Evolutionary conservation across 768 basidiomycete genomes (phyloP).

Genomic region (Boletus subparvulus): DNA sequence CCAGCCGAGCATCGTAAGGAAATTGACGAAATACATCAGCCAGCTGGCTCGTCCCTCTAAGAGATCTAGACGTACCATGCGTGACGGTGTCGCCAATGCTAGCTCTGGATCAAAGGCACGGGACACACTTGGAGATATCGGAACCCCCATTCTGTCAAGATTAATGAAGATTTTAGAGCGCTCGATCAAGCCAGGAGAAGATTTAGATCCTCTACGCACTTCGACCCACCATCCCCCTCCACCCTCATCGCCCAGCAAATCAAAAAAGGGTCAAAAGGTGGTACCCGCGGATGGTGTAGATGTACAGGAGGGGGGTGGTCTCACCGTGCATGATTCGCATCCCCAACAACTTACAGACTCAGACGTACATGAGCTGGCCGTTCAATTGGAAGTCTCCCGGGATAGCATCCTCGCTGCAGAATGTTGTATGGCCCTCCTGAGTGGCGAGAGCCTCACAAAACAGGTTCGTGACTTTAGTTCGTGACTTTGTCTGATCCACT

Average conservation of each 20-base stretch:
- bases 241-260: conserved; percentile 39
- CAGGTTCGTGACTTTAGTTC: conserved; percentile 53
- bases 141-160: conserved; percentile 58
- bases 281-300: conserved; percentile 2
- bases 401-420: conserved; percentile 84
- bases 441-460: conserved; percentile 78
- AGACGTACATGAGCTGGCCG: conserved; percentile 52
- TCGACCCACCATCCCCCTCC: conserved; percentile 20
- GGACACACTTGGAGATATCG: conserved; percentile 67
- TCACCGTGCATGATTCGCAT: conserved; percentile 5
- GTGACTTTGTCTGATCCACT: background rate
- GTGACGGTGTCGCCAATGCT: conserved; percentile 34
- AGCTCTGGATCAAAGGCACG: conserved; percentile 43
- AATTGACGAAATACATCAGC: conserved; percentile 66
- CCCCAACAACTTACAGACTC: conserved; percentile 40
- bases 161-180: conserved; percentile 78
- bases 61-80: conserved; percentile 53
- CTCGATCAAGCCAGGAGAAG: conserved; percentile 73
- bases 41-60: conserved; percentile 68
- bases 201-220: conserved; percentile 65
- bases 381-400: conserved; percentile 56
- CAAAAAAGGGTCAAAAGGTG: conserved; percentile 51
- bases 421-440: conserved; percentile 75
- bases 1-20: conserved; percentile 55
- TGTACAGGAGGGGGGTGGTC: conserved; percentile 1